Conservation (phyloP, 1,139 yeast genomes). For the Pichia sp. region DNA sequence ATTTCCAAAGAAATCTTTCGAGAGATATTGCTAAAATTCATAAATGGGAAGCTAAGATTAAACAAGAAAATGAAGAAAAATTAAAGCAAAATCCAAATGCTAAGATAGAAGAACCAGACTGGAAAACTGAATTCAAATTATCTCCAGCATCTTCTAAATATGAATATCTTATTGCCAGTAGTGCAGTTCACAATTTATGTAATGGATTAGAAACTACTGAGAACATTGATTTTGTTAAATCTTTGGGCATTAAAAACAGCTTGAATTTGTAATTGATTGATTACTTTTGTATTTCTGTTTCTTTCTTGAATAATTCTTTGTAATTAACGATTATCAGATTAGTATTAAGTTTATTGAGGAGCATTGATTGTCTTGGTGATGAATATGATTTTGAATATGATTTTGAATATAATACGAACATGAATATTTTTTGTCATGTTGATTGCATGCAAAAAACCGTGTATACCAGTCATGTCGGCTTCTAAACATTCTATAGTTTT, state of each 20-base stretch:
- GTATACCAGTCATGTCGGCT: too few species aligned
- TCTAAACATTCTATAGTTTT: too few species aligned
- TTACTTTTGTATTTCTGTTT: too few species aligned
- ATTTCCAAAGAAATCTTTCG: conserved; percentile 70
- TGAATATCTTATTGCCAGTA: conserved; percentile 62
- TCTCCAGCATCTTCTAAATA: conserved; percentile 73
- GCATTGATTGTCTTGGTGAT: too few species aligned
- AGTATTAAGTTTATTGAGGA: too few species aligned
- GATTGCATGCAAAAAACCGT: too few species aligned
- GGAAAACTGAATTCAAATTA: conserved; percentile 59
- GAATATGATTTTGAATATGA: too few species aligned
- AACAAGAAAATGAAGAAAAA: conserved; percentile 58
- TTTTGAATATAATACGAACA: too few species aligned
- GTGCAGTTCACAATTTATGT: conserved; percentile 64
- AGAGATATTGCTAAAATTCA: conserved; percentile 64
- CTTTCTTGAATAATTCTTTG: too few species aligned
- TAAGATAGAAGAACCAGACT: conserved; percentile 46
- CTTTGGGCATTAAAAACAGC: conserved; percentile 7
- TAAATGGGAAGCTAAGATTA: conserved; percentile 70
- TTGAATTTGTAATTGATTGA: neutral
- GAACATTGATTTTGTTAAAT: conserved; percentile 10
- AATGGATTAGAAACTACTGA: conserved; percentile 57
- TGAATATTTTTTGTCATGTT: too few species aligned
- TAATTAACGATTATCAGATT: too few species aligned
- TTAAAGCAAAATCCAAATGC: conserved; percentile 46